Percentiles rank a stretch among this genome's conserved stretches.
Evolutionary conservation across 225 moss, liverwort and hornwort species (phyloP).

Genomic region (Lunularia cruciata): DNA sequence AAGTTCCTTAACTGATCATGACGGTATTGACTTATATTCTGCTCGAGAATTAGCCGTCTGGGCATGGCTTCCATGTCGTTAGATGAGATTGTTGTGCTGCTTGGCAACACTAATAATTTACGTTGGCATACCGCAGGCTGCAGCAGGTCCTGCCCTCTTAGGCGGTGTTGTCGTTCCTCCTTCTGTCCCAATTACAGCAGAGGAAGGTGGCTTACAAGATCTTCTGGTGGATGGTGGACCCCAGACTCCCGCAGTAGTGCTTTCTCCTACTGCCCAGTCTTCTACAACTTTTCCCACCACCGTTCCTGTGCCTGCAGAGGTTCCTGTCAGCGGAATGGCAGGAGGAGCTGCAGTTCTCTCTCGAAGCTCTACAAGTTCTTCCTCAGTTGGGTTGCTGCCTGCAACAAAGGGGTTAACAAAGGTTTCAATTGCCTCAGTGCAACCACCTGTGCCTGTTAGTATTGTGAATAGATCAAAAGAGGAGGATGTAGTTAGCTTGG

Average conservation of each 20-base stretch:
- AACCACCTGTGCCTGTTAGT: constrained; percentile 40
- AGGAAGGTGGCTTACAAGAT: constrained; percentile 36
- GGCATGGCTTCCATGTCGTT: no score
- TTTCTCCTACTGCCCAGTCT: constrained; percentile 31
- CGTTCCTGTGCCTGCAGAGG: constrained; percentile 21
- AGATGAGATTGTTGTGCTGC: constrained; percentile 4
- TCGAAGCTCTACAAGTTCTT: constrained; percentile 24
- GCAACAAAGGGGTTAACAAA: constrained; percentile 38
- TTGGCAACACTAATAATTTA: background rate
- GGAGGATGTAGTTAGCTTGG: constrained; percentile 56
- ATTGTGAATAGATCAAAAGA: constrained; percentile 66
- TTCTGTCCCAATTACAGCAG: constrained; percentile 9
- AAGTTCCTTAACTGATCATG: no score
- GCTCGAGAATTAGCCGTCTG: no score
- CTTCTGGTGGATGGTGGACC: constrained; percentile 8
- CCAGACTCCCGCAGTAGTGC: constrained; percentile 17
- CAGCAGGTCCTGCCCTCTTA: background rate
- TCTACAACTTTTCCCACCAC: background rate
- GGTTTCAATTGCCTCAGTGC: constrained; percentile 48
- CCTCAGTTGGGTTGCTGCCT: constrained; percentile 26
- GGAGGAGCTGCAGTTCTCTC: constrained; percentile 31
- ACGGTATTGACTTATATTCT: no score
- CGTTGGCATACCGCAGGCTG: constrained; percentile 10
- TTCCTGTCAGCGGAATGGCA: constrained; percentile 16
- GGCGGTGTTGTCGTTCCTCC: background rate